Conservation (phyloP, 1,139 yeast species). For the Zygosaccharomyces sapae region DNA sequence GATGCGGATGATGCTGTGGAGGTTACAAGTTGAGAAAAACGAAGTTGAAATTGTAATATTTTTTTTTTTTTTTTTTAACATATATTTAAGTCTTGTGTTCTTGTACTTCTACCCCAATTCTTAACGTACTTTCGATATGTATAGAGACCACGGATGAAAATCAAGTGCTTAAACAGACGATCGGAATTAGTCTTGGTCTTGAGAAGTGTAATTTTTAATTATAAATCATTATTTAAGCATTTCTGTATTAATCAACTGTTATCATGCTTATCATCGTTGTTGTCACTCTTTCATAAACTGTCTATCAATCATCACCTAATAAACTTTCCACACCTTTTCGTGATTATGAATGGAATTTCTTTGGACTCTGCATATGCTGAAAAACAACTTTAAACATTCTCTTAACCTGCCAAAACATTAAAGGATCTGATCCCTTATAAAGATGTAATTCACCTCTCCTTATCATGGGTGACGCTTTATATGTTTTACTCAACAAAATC, state of each 20-base stretch:
- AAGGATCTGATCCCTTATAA: constrained; percentile 26
- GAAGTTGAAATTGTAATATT: constrained; percentile 4
- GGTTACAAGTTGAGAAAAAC: constrained; percentile 3
- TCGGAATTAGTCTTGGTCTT: too few species aligned
- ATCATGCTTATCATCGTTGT: too few species aligned
- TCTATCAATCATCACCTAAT: not conserved
- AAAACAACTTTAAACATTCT: constrained; percentile 41
- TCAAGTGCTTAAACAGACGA: too few species aligned
- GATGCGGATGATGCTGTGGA: constrained; percentile 30
- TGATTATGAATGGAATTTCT: constrained; percentile 32
- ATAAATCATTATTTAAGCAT: too few species aligned
- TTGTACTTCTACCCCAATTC: too few species aligned
- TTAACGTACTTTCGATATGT: too few species aligned
- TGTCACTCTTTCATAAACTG: not conserved
- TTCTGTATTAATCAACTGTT: too few species aligned
- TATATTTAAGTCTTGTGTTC: not conserved
- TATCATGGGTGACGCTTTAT: constrained; percentile 33
- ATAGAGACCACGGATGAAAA: too few species aligned
- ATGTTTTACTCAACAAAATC: constrained; percentile 38
- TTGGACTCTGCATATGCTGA: constrained; percentile 34
- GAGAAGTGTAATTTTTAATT: too few species aligned
- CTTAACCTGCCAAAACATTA: constrained; percentile 34
- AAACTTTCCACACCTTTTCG: constrained; percentile 32
- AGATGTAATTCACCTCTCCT: constrained; percentile 29
- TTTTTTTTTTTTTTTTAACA: not conserved